Conservation (phyloP, 108 stramenopile genomes). For the Epithemia pelagica region DNA sequence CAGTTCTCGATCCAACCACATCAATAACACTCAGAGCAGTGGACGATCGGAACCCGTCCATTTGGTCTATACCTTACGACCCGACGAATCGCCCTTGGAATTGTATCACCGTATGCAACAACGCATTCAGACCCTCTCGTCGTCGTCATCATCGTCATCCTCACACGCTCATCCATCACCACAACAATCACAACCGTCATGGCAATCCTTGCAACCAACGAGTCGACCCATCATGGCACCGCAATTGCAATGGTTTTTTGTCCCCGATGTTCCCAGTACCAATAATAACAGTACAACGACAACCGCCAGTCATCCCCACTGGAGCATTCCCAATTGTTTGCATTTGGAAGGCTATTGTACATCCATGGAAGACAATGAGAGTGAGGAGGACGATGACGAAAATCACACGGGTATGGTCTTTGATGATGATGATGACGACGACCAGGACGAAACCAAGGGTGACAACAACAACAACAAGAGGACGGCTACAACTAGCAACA, state of each 20-base stretch:
- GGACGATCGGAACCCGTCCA: conserved; percentile 26
- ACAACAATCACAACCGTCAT: no score
- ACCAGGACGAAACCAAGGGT: background rate
- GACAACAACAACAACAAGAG: background rate
- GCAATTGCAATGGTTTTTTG: conserved; percentile 45
- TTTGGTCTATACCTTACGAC: conserved; percentile 34
- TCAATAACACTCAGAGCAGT: background rate
- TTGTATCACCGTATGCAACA: conserved; percentile 27
- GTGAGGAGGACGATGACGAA: conserved; percentile 9
- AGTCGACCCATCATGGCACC: conserved; percentile 27
- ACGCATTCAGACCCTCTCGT: conserved; percentile 11
- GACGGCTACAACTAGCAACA: background rate
- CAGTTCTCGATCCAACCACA: background rate
- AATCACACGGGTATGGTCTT: conserved; percentile 11
- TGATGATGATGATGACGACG: conserved; percentile 9
- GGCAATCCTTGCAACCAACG: background rate
- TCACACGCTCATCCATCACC: no score
- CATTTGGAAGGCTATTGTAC: conserved; percentile 53
- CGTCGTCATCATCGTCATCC: background rate
- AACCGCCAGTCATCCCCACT: background rate
- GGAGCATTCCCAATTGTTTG: conserved; percentile 33
- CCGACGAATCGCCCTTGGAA: conserved; percentile 32
- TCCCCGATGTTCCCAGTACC: conserved; percentile 12
- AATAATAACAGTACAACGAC: background rate
- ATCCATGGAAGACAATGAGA: conserved; percentile 33